Evolutionary conservation across 345 rosid species (phyloP), one percentile per base, ranked within the genome.

Genomic region (Gynandropsis gynandra): DNA sequence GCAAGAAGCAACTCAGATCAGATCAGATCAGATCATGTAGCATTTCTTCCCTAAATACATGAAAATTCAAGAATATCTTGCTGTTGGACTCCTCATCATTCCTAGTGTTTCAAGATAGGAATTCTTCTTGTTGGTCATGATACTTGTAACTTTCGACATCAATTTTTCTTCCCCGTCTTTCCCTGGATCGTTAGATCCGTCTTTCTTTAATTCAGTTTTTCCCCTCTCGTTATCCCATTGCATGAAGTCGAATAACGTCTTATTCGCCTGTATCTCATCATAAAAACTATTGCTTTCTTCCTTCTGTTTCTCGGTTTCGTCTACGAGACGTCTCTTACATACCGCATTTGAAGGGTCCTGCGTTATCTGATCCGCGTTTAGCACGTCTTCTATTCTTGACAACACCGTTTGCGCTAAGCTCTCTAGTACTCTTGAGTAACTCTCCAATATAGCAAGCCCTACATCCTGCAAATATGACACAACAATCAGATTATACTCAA

Each of bases 361-460:
- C 0, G 79, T 52, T 0, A 64, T 65, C 40, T 73, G 64, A 66
- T 88, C 89, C 1, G 89, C 84, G 47, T 62, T 72, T 1, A 85
- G 74, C 10, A 88, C 97, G 40, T 88, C 97, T 58, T 88, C 95
- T 0, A 88, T 85, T 46, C 83, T 66, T 0, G 95, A 88, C 74
- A 79, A 44, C 2, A 85, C 92, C 0, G 89, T 80, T 61, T 70
- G 78, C 35, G 97, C 95, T 66, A 88, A 77, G 68, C 87, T 88
- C 68, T 85, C 97, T 16, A 88, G 71, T 11, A 85, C 74, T 64
- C 97, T 77, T 0, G 97, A 88, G 65, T 88, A 88, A 63, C 97
- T 82, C 66, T 88, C 97, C 16, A 85, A 65, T 48, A 85, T 59
- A 0, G 95, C 92, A 45, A 82, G 95, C 9, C 97, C 97, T 19